These are phyloP conservation scores for Monilinia aucupariae DNA, from an alignment of 2,329 filamentous ascomycete genomes.

Conservation along the genomic window DNA sequence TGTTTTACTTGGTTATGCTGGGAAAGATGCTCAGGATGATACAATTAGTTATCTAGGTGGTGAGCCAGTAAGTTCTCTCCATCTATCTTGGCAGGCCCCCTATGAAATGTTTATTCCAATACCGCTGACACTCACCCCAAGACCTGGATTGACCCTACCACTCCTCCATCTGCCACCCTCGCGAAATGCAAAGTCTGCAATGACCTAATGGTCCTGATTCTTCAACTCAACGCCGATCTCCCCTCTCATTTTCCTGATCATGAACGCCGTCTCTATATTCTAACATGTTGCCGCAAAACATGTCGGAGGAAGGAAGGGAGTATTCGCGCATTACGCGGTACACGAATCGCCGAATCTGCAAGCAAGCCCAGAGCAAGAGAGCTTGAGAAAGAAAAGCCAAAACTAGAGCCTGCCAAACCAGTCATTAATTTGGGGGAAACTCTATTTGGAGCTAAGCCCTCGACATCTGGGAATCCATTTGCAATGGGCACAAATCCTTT, in stretches of 20 bases:
- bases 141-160: constrained; percentile 77
- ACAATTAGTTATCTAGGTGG: constrained; percentile 84
- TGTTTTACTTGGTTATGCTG: constrained; percentile 85
- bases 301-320: constrained; percentile 81
- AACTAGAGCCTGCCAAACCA: constrained; percentile 27
- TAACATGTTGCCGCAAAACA: constrained; percentile 69
- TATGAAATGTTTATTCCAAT: neutral
- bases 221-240: constrained; percentile 88
- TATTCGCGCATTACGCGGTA: constrained; percentile 67
- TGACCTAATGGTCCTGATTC: constrained; percentile 71
- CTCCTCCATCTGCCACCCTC: constrained; percentile 67
- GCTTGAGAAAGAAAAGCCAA: constrained; percentile 29
- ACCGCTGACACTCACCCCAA: constrained; percentile 35
- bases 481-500: constrained; percentile 55
- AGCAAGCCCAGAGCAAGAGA: constrained; percentile 4
- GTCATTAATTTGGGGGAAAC: constrained; percentile 53
- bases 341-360: constrained; percentile 43
- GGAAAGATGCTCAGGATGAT: constrained; percentile 68
- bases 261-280: constrained; percentile 82
- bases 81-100: neutral
- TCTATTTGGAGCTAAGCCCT: constrained; percentile 60
- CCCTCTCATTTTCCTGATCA: constrained; percentile 81
- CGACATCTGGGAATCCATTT: constrained; percentile 49
- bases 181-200: constrained; percentile 87
- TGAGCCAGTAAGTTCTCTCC: constrained; percentile 60